These are phyloP conservation scores for Aquilaria yunnanensis DNA, from an alignment of 345 rosid genomes.

Conservation along the genomic window DNA sequence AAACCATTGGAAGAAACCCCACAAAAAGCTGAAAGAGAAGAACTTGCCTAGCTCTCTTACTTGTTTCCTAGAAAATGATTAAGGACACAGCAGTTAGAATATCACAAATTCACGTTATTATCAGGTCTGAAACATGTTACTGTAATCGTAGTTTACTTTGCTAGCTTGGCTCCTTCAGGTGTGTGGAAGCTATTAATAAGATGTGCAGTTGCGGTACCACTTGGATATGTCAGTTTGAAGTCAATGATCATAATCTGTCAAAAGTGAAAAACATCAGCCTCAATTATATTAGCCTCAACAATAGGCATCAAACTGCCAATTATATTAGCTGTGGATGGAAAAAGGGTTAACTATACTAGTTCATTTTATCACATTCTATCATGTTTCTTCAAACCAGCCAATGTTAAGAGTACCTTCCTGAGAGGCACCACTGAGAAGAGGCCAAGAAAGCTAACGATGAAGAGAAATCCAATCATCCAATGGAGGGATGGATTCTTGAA, in stretches of 20 bases:
- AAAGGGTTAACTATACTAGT: background rate
- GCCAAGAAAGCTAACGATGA: constrained; percentile 86
- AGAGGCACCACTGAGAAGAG: constrained; percentile 76
- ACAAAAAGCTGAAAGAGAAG: constrained; percentile 74
- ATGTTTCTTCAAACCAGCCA: background rate
- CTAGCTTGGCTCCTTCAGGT: constrained; percentile 64
- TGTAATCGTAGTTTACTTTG: constrained; percentile 32
- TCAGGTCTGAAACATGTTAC: too few species aligned
- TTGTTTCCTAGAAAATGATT: constrained; percentile 55
- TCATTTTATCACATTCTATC: background rate
- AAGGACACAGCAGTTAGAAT: constrained; percentile 5
- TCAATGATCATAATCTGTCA: constrained; percentile 72
- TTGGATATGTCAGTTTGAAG: constrained; percentile 69
- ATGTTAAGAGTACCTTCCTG: constrained; percentile 48
- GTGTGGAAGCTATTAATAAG: constrained; percentile 90
- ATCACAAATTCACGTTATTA: background rate
- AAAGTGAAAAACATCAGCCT: background rate
- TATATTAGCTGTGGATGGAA: too few species aligned
- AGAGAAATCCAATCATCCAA: constrained; percentile 82
- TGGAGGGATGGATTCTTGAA: constrained; percentile 45
- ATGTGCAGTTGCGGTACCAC: constrained; percentile 83
- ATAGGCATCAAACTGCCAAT: background rate
- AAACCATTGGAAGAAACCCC: constrained; percentile 95
- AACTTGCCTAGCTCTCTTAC: constrained; percentile 57
- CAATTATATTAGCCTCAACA: background rate